Evolutionary conservation across 176 grass and related monocot genomes (phyloP).

Genomic region (Musa schizocarpa): DNA sequence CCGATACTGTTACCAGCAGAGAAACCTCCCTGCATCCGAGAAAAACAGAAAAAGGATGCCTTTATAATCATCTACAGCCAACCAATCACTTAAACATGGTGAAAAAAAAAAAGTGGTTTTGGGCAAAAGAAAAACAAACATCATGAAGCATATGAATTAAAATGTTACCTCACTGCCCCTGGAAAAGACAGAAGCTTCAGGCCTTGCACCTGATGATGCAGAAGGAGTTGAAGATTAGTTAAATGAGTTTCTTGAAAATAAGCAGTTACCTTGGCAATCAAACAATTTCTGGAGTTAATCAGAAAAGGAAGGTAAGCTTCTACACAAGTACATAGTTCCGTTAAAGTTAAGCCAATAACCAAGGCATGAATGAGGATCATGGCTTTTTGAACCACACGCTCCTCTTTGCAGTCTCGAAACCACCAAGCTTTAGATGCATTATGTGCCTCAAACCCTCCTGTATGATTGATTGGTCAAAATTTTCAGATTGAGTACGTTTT

Average conservation of each 20-base stretch:
- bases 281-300: not conserved
- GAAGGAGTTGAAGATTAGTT: constrained; percentile 33
- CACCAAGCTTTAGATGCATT: too few relatives aligned
- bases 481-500: too few relatives aligned
- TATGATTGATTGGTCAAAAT: too few relatives aligned
- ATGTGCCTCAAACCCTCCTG: too few relatives aligned
- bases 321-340: not conserved
- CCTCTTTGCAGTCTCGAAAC: too few relatives aligned
- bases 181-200: constrained; percentile 50
- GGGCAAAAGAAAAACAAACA: not conserved
- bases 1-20: constrained; percentile 61
- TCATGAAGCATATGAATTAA: not conserved
- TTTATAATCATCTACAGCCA: too few relatives aligned
- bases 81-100: not conserved
- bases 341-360: too few relatives aligned
- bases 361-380: too few relatives aligned
- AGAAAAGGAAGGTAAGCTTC: not conserved
- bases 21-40: constrained; percentile 51
- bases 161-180: constrained; percentile 67
- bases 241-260: not conserved
- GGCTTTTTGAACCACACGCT: too few relatives aligned
- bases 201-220: constrained; percentile 51
- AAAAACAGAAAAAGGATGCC: not conserved
- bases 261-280: not conserved
- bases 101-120: not conserved